Conservation (phyloP, 306 rosid species). For the Leucaena leucocephala region DNA sequence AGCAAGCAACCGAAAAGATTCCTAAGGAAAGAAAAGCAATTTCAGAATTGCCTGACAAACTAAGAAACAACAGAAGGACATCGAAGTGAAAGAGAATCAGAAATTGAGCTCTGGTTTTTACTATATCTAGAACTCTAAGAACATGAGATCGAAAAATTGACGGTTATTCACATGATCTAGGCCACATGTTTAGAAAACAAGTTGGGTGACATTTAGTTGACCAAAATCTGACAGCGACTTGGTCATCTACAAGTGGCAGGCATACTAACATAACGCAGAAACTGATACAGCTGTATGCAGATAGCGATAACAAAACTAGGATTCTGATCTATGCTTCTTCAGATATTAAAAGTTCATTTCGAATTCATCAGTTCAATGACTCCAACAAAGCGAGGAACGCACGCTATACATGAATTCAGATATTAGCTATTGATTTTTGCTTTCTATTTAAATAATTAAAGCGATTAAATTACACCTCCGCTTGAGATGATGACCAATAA, state of each 20-base stretch:
- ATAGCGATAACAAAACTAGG: background rate
- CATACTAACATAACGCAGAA: background rate
- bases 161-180: background rate
- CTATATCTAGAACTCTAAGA: conserved; percentile 10
- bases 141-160: background rate
- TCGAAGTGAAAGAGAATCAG: background rate
- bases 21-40: conserved; percentile 37
- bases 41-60: background rate
- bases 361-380: background rate
- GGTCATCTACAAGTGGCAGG: conserved; percentile 1
- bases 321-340: background rate
- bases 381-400: background rate
- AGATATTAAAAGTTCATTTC: background rate
- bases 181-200: background rate
- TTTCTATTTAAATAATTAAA: background rate
- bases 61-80: background rate
- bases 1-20: conserved; percentile 60
- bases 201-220: background rate
- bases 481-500: background rate
- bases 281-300: background rate
- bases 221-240: background rate
- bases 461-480: background rate
- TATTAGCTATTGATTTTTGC: background rate
- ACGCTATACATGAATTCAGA: background rate
- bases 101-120: background rate